These are phyloP conservation scores for Orbilia quercus DNA, from an alignment of 2,329 filamentous ascomycete species.

Conservation along the genomic window DNA sequence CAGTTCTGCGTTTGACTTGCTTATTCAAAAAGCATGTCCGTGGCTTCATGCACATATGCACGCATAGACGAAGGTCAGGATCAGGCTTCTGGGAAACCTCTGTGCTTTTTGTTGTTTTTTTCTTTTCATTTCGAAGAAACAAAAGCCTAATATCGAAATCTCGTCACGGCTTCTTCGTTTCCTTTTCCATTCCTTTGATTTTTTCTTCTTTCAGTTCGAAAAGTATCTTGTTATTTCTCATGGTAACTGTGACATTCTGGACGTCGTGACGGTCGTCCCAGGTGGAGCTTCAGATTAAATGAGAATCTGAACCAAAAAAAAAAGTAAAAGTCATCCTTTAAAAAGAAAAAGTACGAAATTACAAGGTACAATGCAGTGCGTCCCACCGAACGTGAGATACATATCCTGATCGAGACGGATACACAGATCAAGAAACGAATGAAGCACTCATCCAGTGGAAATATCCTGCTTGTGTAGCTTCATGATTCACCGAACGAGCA, in stretches of 20 bases:
- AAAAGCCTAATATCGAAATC: slow-evolving; percentile 44
- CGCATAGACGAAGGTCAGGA: slow-evolving; percentile 35
- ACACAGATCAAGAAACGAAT: slow-evolving; percentile 12
- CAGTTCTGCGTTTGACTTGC: slow-evolving; percentile 25
- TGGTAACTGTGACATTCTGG: too few relatives aligned
- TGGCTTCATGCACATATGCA: slow-evolving; percentile 43
- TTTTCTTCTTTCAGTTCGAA: too few relatives aligned
- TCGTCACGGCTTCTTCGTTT: slow-evolving; percentile 42
- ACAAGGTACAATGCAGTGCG: slow-evolving; percentile 37
- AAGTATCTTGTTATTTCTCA: too few relatives aligned
- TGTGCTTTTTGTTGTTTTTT: too few relatives aligned
- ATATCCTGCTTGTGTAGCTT: slow-evolving; percentile 3
- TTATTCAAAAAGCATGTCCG: slow-evolving; percentile 33
- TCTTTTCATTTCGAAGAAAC: too few relatives aligned
- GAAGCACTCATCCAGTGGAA: slow-evolving; percentile 11
- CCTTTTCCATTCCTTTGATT: too few relatives aligned
- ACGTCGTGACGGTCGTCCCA: neutral
- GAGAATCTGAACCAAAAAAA: neutral
- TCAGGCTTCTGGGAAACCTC: slow-evolving; percentile 42
- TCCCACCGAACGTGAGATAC: slow-evolving; percentile 37
- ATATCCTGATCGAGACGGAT: slow-evolving; percentile 44
- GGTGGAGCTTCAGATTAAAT: neutral
- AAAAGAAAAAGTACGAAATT: slow-evolving; percentile 30
- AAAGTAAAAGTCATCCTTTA: slow-evolving; percentile 14
- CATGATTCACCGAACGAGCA: too few relatives aligned